Conservation (phyloP, 345 rosid genomes). For the Lepidium africanum region DNA sequence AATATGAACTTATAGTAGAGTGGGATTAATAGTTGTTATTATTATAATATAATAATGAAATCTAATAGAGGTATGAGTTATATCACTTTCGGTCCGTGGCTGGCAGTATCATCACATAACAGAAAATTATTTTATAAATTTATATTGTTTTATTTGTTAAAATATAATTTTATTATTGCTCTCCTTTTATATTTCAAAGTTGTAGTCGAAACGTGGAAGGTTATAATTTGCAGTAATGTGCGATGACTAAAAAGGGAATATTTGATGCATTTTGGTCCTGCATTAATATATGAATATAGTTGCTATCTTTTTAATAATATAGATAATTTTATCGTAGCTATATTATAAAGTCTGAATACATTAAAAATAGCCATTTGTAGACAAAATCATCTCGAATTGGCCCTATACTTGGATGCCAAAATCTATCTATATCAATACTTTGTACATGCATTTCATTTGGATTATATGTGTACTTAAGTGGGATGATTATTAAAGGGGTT, state of each 20-base stretch:
- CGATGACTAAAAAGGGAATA: not conserved
- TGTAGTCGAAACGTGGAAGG: constrained; percentile 21
- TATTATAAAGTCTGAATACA: not conserved
- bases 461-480: too few relatives aligned
- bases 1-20: not conserved
- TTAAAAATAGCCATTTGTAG: not conserved
- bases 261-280: constrained; percentile 1
- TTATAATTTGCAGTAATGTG: constrained; percentile 4
- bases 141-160: not conserved
- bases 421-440: not conserved
- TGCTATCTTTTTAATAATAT: not conserved
- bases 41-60: not conserved
- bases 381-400: constrained; percentile 11
- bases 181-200: not conserved
- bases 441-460: too few relatives aligned
- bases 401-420: constrained; percentile 8
- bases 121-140: not conserved
- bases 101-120: constrained; percentile 20
- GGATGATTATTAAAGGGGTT: not conserved
- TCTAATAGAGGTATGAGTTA: not conserved
- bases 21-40: not conserved
- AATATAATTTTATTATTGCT: not conserved
- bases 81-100: constrained; percentile 28
- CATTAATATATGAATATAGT: not conserved
- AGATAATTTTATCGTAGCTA: not conserved